Conservation (phyloP, 768 basidiomycete species). For the Candolleomyces efflorescens region DNA sequence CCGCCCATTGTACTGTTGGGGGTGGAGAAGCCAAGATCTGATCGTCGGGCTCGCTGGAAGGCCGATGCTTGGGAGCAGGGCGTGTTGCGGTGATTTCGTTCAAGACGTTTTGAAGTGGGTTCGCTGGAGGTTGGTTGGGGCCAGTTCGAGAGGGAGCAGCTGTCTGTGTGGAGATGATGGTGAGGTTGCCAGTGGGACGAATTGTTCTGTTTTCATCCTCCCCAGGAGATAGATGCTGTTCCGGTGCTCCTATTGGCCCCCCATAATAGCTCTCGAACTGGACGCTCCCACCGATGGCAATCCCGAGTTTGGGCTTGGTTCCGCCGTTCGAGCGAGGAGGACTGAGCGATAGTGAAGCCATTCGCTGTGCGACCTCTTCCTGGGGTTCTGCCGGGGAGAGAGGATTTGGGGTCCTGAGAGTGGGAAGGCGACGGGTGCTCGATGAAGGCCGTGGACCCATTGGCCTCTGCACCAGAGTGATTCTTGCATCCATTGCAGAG, state of each 20-base stretch:
- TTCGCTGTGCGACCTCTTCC: not conserved
- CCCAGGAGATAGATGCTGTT: conserved; percentile 17
- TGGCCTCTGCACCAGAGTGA: conserved; percentile 31
- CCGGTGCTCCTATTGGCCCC: conserved; percentile 28
- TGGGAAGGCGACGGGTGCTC: not conserved
- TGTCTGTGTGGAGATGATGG: conserved; percentile 21
- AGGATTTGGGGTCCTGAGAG: conserved; percentile 14
- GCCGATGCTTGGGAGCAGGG: conserved; percentile 7
- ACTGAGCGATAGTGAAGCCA: not conserved
- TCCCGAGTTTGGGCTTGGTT: conserved; percentile 21
- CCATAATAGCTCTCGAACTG: conserved; percentile 39
- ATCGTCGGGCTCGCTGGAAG: conserved; percentile 17
- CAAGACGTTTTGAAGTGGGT: conserved; percentile 30
- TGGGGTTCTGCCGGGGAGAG: conserved; percentile 18
- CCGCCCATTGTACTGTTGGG: conserved; percentile 48
- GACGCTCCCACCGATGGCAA: conserved; percentile 21
- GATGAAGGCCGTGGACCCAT: conserved; percentile 25
- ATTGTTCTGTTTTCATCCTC: conserved; percentile 39
- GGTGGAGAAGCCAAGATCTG: conserved; percentile 12
- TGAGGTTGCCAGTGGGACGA: conserved; percentile 29
- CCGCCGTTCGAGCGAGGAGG: conserved; percentile 16
- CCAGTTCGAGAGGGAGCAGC: conserved; percentile 25
- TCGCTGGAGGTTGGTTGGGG: conserved; percentile 32
- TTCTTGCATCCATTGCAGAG: conserved; percentile 20
- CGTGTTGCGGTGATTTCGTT: conserved; percentile 15